phyloP scores from a whole-genome alignment of 768 basidiomycete genomes.

The Glaciozyma antarctica region DNA sequence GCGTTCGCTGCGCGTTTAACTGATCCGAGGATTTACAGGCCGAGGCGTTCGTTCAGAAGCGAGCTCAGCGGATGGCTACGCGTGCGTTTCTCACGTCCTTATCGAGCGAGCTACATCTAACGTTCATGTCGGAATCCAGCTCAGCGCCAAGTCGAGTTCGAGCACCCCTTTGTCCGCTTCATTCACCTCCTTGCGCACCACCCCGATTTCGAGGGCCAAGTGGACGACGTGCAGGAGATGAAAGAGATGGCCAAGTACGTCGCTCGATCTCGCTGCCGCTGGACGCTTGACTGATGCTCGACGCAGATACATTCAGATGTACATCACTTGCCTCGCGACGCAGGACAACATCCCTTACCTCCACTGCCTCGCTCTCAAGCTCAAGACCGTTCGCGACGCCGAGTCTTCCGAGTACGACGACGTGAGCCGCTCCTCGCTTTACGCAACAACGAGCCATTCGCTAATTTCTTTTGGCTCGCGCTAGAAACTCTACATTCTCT shows the following conservation, averaged over 20 bases:
- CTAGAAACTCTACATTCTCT: slow-evolving; percentile 70
- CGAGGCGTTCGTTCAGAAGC: neutral
- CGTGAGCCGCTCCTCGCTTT: slow-evolving; percentile 41
- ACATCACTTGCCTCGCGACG: slow-evolving; percentile 63
- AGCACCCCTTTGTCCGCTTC: slow-evolving; percentile 73
- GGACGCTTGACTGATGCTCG: neutral
- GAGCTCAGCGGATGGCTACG: neutral
- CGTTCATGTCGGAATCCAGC: neutral
- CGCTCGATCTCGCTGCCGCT: neutral
- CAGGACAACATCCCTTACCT: slow-evolving; percentile 77
- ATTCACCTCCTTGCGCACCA: slow-evolving; percentile 86
- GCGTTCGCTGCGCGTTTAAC: neutral
- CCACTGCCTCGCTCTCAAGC: slow-evolving; percentile 66
- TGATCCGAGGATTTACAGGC: neutral
- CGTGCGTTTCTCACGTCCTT: too few relatives aligned
- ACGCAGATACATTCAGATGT: slow-evolving; percentile 76
- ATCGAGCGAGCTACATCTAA: neutral
- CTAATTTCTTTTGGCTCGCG: neutral
- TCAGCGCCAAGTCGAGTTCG: slow-evolving; percentile 37
- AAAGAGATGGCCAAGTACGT: slow-evolving; percentile 71
- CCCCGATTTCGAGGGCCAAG: slow-evolving; percentile 63
- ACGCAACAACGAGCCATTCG: too few relatives aligned
- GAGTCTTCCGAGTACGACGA: slow-evolving; percentile 60
- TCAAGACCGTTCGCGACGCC: slow-evolving; percentile 78
- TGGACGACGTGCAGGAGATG: slow-evolving; percentile 54